Conservation (phyloP, 305 asterid genomes). For the Fraxinus sp. region DNA sequence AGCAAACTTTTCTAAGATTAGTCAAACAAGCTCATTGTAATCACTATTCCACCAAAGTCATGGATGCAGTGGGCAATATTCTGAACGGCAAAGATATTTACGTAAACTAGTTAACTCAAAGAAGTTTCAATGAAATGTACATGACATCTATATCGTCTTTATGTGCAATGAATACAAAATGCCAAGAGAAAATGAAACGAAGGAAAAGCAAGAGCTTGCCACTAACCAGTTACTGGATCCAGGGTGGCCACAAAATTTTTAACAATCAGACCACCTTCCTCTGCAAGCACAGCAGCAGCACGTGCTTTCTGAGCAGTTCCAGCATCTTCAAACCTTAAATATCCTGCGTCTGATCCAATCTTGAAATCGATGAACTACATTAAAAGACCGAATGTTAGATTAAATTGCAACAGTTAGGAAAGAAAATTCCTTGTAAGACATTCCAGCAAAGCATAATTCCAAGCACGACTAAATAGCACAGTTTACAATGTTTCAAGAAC, state of each 20-base stretch:
- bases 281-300: conserved; percentile 85
- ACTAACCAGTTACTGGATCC: conserved; percentile 86
- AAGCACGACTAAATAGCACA: not conserved
- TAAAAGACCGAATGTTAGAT: not conserved
- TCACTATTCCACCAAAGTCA: not conserved
- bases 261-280: conserved; percentile 80
- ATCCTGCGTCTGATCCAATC: conserved; percentile 73
- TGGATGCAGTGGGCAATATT: not conserved
- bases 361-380: conserved; percentile 76
- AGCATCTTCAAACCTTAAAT: conserved; percentile 80
- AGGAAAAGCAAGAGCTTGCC: not conserved
- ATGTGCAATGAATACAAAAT: not conserved
- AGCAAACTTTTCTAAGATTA: not conserved
- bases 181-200: not conserved
- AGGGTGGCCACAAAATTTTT: conserved; percentile 77
- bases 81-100: not conserved
- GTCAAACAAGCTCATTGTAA: not conserved
- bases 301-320: conserved; percentile 77
- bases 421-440: not conserved
- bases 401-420: not conserved
- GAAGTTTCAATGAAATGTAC: not conserved
- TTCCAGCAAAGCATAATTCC: not conserved
- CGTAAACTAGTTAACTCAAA: not conserved
- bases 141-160: not conserved
- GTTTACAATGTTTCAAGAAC: not conserved